These are phyloP conservation scores for Penicillium sp. DNA, from an alignment of 2,329 filamentous ascomycete genomes.

Conservation along the genomic window DNA sequence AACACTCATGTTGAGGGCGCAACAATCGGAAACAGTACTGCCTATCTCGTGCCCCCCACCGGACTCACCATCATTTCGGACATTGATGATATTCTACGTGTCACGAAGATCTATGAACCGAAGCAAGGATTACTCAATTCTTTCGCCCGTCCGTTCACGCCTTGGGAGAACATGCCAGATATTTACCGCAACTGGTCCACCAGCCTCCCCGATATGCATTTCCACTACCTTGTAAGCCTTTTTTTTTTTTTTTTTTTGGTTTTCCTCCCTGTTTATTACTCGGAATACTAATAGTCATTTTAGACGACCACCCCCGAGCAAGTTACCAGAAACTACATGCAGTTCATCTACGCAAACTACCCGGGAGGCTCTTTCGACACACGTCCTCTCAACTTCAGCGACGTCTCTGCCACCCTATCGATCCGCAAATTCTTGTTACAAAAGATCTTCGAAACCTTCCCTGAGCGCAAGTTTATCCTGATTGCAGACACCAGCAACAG, in stretches of 20 bases:
- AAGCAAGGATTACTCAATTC: constrained; percentile 73
- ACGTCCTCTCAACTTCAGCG: constrained; percentile 75
- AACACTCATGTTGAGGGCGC: constrained; percentile 67
- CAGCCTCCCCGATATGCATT: not conserved
- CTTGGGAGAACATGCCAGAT: constrained; percentile 77
- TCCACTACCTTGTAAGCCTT: not conserved
- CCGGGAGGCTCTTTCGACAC: constrained; percentile 76
- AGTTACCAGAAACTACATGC: constrained; percentile 72
- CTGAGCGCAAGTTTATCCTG: constrained; percentile 70
- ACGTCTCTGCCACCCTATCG: constrained; percentile 66
- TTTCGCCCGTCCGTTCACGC: constrained; percentile 67
- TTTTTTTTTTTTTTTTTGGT: not conserved
- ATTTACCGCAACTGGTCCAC: constrained; percentile 68
- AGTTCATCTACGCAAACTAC: constrained; percentile 73
- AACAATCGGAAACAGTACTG: constrained; percentile 46
- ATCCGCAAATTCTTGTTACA: constrained; percentile 69
- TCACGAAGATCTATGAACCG: constrained; percentile 77
- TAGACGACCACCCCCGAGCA: constrained; percentile 76
- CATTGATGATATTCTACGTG: constrained; percentile 76
- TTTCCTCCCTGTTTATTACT: no score
- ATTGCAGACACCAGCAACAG: constrained; percentile 74
- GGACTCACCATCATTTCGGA: constrained; percentile 74
- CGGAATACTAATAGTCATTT: constrained; percentile 36
- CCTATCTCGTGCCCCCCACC: constrained; percentile 68
- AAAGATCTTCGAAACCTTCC: constrained; percentile 73